phyloP scores from a whole-genome alignment of 371 early-diverging fungal species.

The Blakeslea trispora region DNA sequence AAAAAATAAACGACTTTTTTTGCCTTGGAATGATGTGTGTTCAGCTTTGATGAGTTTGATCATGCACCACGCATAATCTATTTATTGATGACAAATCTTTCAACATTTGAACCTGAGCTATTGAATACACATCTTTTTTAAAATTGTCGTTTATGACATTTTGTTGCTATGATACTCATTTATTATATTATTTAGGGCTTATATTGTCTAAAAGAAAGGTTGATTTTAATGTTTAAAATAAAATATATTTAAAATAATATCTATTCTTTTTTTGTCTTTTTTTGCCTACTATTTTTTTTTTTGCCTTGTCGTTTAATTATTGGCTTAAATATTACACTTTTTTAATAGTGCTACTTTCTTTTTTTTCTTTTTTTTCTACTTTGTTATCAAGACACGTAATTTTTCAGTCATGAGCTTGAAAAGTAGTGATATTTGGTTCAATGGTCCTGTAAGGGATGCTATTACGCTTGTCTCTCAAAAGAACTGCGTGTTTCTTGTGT shows the following conservation, averaged over 20 bases:
- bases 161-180: not conserved
- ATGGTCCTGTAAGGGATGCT: constrained; percentile 25
- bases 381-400: not conserved
- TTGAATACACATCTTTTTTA: not conserved
- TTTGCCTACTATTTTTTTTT: too few relatives aligned
- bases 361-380: not conserved
- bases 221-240: too few relatives aligned
- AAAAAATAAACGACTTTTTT: not conserved
- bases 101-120: constrained; percentile 25
- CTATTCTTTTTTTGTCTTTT: too few relatives aligned
- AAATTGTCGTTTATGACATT: not conserved
- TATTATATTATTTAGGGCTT: too few relatives aligned
- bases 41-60: constrained; percentile 32
- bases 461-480: constrained; percentile 18
- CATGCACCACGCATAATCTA: constrained; percentile 45
- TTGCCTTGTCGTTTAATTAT: too few relatives aligned
- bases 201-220: too few relatives aligned
- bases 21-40: not conserved
- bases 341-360: not conserved
- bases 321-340: too few relatives aligned
- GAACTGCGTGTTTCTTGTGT: constrained; percentile 27
- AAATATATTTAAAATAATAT: too few relatives aligned
- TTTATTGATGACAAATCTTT: constrained; percentile 35
- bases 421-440: constrained; percentile 23
- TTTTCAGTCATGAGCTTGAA: constrained; percentile 1